Percentiles rank a stretch among this genome's conserved stretches.
phyloP scores from a whole-genome alignment of 208 protist species.

The Leishmania arabica region DNA sequence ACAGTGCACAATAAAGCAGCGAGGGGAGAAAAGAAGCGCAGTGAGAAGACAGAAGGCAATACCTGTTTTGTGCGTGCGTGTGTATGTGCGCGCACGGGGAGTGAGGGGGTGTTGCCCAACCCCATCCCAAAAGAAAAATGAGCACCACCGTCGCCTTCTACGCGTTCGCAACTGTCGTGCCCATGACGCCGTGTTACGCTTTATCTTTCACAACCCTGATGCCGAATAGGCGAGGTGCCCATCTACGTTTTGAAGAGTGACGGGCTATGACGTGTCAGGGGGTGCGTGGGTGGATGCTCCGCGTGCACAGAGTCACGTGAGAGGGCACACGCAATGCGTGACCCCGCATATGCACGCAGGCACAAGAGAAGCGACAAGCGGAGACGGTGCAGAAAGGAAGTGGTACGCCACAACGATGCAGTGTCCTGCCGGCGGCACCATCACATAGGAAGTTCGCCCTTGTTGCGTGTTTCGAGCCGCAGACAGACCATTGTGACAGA shows the following conservation, averaged over 20 bases:
- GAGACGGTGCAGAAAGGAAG: background rate
- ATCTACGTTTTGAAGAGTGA: background rate
- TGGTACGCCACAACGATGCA: background rate
- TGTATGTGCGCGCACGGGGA: background rate
- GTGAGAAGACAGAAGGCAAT: background rate
- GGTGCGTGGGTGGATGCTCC: background rate
- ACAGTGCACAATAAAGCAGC: background rate
- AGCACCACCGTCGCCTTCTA: background rate
- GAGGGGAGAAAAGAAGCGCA: background rate
- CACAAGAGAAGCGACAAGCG: background rate
- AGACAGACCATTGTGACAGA: background rate
- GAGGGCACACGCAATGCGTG: background rate
- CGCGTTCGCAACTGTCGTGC: background rate
- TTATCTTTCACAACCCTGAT: background rate
- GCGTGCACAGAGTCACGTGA: background rate
- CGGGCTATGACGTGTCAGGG: background rate
- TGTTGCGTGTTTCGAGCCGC: background rate
- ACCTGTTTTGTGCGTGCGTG: background rate
- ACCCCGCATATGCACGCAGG: background rate
- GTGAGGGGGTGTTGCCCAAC: background rate
- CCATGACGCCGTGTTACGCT: background rate
- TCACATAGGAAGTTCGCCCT: background rate
- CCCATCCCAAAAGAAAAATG: background rate
- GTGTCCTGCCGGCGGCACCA: background rate
- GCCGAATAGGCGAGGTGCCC: background rate